Evolutionary conservation across 257 asterid genomes (phyloP).

Genomic region (Solanum etuberosum): DNA sequence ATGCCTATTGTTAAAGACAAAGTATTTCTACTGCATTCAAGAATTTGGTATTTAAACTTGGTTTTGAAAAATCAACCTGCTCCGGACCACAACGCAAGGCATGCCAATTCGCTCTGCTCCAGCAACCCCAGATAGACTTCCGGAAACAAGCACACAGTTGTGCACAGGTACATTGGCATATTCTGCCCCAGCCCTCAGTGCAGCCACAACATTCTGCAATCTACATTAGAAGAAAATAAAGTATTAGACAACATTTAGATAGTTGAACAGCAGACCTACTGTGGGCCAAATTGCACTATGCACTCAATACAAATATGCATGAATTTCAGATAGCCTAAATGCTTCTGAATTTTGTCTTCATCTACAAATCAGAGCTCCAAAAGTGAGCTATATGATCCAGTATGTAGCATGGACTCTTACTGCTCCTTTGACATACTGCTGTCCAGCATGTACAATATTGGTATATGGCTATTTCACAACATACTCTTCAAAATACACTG

Average conservation of each 20-base stretch:
- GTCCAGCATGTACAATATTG: neutral
- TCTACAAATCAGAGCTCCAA: neutral
- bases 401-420: neutral
- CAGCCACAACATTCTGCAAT: constrained; percentile 51
- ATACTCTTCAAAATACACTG: neutral
- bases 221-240: constrained; percentile 23
- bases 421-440: neutral
- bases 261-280: neutral
- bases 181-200: constrained; percentile 86
- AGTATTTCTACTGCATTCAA: neutral
- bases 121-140: constrained; percentile 70
- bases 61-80: constrained; percentile 50
- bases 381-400: neutral
- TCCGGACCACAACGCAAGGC: constrained; percentile 77
- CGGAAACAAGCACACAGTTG: constrained; percentile 70
- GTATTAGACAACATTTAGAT: neutral
- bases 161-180: constrained; percentile 42
- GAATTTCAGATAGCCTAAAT: neutral
- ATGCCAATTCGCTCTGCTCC: constrained; percentile 82
- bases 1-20: neutral
- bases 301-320: neutral
- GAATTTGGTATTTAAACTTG: neutral
- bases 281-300: neutral
- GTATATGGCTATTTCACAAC: neutral
- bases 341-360: neutral